Conservation (phyloP, 768 basidiomycete genomes). For the Boletus bicolor region DNA sequence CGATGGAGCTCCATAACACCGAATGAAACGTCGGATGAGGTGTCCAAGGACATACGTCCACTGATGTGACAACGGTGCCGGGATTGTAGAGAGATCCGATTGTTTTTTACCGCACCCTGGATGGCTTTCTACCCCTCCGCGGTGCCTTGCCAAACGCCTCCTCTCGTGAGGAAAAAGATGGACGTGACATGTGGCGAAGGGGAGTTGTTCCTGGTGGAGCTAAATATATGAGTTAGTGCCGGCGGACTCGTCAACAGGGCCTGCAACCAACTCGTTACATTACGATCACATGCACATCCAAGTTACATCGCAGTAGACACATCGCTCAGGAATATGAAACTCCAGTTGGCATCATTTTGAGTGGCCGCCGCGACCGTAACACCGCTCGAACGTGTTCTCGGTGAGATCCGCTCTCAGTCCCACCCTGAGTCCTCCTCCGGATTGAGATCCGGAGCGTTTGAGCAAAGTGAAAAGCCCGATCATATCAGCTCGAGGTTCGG, state of each 20-base stretch:
- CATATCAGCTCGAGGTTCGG: slow-evolving; percentile 13
- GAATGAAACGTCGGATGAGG: neutral
- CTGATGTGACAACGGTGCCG: slow-evolving; percentile 18
- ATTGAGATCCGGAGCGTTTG: slow-evolving; percentile 21
- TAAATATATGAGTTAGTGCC: neutral
- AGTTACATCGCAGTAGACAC: slow-evolving; percentile 9
- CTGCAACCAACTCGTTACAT: neutral
- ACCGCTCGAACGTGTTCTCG: slow-evolving; percentile 20
- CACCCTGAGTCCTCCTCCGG: slow-evolving; percentile 11
- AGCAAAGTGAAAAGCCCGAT: slow-evolving; percentile 24
- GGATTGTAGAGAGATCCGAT: slow-evolving; percentile 9
- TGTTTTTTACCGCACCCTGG: neutral
- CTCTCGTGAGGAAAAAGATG: neutral
- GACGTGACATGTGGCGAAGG: slow-evolving; percentile 6
- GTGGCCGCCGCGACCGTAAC: slow-evolving; percentile 10
- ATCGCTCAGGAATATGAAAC: slow-evolving; percentile 19
- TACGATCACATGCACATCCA: slow-evolving; percentile 1
- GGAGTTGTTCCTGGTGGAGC: neutral
- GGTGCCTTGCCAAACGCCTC: neutral
- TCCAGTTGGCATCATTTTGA: slow-evolving; percentile 1
- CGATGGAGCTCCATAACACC: slow-evolving; percentile 8
- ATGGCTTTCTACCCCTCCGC: neutral
- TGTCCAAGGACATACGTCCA: neutral
- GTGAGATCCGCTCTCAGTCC: slow-evolving; percentile 31
- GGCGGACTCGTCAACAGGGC: neutral